A percentile compares a stretch with the other conserved stretches of the same genome.
Evolutionary conservation across 2,329 filamentous ascomycete species (phyloP).

Genomic region (Cryphonectria nitschkei): DNA sequence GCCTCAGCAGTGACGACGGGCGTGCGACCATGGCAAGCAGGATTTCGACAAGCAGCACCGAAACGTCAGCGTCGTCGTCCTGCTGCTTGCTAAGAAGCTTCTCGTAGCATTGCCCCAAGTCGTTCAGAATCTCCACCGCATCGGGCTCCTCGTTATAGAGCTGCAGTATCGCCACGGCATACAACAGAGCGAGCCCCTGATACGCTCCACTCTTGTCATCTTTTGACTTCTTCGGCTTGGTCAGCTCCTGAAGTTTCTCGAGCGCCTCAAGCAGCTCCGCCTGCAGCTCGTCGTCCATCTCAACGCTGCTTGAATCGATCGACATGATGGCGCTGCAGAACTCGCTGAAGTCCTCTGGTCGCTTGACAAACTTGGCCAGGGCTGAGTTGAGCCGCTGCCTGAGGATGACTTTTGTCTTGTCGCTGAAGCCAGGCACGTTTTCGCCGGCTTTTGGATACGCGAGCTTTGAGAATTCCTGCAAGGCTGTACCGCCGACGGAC

Average conservation of each 20-base stretch:
- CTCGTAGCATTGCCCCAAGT: constrained; percentile 76
- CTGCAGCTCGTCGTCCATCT: constrained; percentile 60
- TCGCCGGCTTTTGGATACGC: constrained; percentile 56
- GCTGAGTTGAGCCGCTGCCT: constrained; percentile 61
- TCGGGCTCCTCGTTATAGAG: constrained; percentile 90
- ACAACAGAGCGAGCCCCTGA: constrained; percentile 77
- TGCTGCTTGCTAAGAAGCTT: constrained; percentile 63
- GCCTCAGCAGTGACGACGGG: constrained; percentile 80
- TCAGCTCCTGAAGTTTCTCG: constrained; percentile 55
- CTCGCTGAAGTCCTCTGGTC: constrained; percentile 54
- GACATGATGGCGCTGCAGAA: constrained; percentile 59
- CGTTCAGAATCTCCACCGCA: constrained; percentile 78
- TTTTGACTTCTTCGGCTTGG: constrained; percentile 45
- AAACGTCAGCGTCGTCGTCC: constrained; percentile 59
- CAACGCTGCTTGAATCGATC: constrained; percentile 53
- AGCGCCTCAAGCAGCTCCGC: constrained; percentile 56
- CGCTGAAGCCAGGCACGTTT: constrained; percentile 49
- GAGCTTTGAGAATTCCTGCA: constrained; percentile 58
- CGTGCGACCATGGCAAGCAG: constrained; percentile 88
- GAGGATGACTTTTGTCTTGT: constrained; percentile 58
- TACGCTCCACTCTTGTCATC: constrained; percentile 44
- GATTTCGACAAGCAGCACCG: constrained; percentile 82
- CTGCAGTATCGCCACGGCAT: constrained; percentile 83
- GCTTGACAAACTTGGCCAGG: constrained; percentile 60
- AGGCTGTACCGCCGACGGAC: constrained; percentile 46